Evolutionary conservation across 495 filamentous ascomycete species (phyloP).

Genomic region (Aspergillus nanangensis): DNA sequence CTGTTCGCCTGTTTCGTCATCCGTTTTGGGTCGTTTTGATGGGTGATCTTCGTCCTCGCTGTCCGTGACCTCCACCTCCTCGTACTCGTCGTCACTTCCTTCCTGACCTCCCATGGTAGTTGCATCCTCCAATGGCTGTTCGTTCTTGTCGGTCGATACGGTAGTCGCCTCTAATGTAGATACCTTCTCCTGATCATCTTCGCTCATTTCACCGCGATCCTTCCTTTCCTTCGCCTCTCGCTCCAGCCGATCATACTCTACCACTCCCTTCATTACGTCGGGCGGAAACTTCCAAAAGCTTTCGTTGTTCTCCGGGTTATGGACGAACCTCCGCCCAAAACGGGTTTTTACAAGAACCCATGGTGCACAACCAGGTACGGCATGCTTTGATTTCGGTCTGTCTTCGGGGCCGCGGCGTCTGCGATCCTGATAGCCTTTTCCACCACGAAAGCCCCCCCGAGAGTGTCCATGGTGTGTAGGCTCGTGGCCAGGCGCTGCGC

Average conservation of each 20-base stretch:
- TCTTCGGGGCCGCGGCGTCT: constrained; percentile 61
- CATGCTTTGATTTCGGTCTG: constrained; percentile 72
- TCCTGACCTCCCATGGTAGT: constrained; percentile 7
- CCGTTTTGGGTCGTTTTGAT: constrained; percentile 63
- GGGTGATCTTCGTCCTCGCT: constrained; percentile 54
- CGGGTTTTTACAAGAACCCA: constrained; percentile 94
- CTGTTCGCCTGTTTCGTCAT: constrained; percentile 47
- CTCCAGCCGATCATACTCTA: constrained; percentile 61
- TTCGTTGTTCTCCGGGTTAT: constrained; percentile 75
- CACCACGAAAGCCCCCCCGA: constrained; percentile 43
- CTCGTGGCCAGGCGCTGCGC: constrained; percentile 9
- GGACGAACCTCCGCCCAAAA: constrained; percentile 79
- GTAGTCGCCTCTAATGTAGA: constrained; percentile 2
- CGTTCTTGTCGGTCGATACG: neutral
- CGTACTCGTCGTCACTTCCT: constrained; percentile 65
- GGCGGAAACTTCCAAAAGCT: constrained; percentile 92
- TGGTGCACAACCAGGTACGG: constrained; percentile 76
- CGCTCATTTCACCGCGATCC: constrained; percentile 37
- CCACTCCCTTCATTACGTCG: constrained; percentile 74
- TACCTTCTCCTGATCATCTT: constrained; percentile 24
- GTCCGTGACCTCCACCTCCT: constrained; percentile 85
- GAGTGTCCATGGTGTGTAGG: constrained; percentile 20
- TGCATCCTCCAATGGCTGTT: constrained; percentile 3
- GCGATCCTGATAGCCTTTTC: constrained; percentile 48
- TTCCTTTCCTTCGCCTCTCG: constrained; percentile 44